Evolutionary conservation across 2,329 filamentous ascomycete genomes (phyloP).

Genomic region (Acrocalymma vagum): DNA sequence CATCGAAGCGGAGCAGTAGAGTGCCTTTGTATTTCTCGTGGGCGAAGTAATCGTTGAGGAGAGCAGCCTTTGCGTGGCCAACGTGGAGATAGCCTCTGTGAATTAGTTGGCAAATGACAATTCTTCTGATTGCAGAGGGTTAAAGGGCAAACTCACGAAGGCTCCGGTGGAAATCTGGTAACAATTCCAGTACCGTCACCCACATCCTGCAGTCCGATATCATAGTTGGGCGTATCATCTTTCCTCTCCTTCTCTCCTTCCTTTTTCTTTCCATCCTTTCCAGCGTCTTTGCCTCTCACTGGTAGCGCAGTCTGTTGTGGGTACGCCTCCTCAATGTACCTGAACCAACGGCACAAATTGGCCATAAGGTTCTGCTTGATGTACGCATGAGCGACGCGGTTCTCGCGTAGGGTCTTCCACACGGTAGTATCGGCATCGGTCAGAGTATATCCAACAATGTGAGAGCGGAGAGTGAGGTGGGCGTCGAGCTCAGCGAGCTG

Average conservation of each 20-base stretch:
- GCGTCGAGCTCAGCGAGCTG: constrained; percentile 81
- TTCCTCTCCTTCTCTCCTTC: constrained; percentile 75
- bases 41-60: constrained; percentile 96
- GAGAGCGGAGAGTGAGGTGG: constrained; percentile 85
- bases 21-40: constrained; percentile 93
- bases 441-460: constrained; percentile 82
- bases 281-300: constrained; percentile 44
- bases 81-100: constrained; percentile 84
- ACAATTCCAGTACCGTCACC: constrained; percentile 80
- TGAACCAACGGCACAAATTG: constrained; percentile 88
- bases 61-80: constrained; percentile 91
- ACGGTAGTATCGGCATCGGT: constrained; percentile 81
- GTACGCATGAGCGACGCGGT: constrained; percentile 83
- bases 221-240: constrained; percentile 86
- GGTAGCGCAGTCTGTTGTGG: constrained; percentile 81
- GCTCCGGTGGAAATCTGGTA: constrained; percentile 92
- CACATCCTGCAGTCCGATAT: constrained; percentile 83
- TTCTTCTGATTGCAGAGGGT: background rate
- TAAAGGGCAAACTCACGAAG: constrained; percentile 68
- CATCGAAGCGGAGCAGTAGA: constrained; percentile 90
- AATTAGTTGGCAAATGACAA: constrained; percentile 14
- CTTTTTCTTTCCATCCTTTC: constrained; percentile 65
- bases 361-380: constrained; percentile 79
- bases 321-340: constrained; percentile 81
- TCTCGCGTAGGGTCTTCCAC: constrained; percentile 83